These are phyloP conservation scores for Lasiosphaeria miniovina DNA, from an alignment of 495 filamentous ascomycete genomes.

Conservation along the genomic window DNA sequence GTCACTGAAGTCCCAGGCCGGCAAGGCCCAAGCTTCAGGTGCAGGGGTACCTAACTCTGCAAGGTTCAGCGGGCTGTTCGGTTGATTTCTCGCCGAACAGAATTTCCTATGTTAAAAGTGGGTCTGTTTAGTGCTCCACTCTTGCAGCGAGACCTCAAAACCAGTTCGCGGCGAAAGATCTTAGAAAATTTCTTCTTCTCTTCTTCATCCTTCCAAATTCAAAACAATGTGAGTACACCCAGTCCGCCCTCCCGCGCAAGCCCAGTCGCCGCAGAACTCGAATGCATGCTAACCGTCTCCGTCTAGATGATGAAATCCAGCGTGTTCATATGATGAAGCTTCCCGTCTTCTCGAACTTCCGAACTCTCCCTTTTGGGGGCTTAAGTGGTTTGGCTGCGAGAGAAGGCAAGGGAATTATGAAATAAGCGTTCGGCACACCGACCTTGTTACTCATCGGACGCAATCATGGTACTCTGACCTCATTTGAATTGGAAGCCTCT, in stretches of 20 bases:
- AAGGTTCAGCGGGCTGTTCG: too few relatives aligned
- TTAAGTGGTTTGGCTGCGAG: slow-evolving; percentile 78
- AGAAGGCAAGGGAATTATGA: slow-evolving; percentile 70
- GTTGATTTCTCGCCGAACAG: neutral
- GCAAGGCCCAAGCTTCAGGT: too few relatives aligned
- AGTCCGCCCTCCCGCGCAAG: neutral
- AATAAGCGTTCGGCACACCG: slow-evolving; percentile 98
- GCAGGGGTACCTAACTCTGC: too few relatives aligned
- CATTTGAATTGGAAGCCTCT: slow-evolving; percentile 37
- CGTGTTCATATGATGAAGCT: slow-evolving; percentile 85
- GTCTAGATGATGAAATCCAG: slow-evolving; percentile 97
- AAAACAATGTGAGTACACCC: slow-evolving; percentile 67
- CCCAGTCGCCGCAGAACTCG: neutral
- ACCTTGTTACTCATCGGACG: slow-evolving; percentile 97
- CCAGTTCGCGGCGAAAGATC: slow-evolving; percentile 11
- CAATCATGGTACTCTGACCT: slow-evolving; percentile 95
- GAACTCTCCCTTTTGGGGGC: slow-evolving; percentile 81
- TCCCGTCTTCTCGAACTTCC: slow-evolving; percentile 60
- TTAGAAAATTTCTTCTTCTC: slow-evolving; percentile 42
- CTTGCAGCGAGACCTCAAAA: slow-evolving; percentile 16
- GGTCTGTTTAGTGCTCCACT: slow-evolving; percentile 6
- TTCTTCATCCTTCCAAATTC: slow-evolving; percentile 94
- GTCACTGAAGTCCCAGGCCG: too few relatives aligned
- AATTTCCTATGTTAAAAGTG: slow-evolving; percentile 7
- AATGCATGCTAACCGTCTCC: slow-evolving; percentile 40